Evolutionary conservation across 176 grass and related monocot genomes (phyloP), one percentile per base, ranked within the genome.

Genomic region (Miscanthus lutarioriparius): DNA sequence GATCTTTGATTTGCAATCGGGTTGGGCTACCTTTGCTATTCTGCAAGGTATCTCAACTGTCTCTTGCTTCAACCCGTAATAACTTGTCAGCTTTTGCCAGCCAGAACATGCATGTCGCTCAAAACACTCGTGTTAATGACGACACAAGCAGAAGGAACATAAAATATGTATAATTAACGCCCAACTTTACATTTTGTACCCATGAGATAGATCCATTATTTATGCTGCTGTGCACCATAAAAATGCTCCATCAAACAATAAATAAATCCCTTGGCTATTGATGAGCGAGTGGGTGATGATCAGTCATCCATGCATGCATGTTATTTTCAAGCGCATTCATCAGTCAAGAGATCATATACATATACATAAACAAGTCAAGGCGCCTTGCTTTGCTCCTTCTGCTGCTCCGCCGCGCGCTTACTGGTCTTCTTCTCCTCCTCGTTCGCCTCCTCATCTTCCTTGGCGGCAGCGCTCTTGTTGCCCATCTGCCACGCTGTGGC

Each of bases 401-500:
- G 14, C 25, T 32, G 14, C n/a, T 45, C 39, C 40, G 12, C 39
- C 40, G 70, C 70, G 70, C 6, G 23, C 72, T 54, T 35, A 2
- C 6, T 30, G 32, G 19, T 16, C 13, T 66, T 27, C 28, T 73
- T 78, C 56, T 23, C 20, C 9, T n/a, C 54, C 1, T 37, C 63
- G 5, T 27, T 47, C 0, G 40, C 28, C 10, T 32, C 45, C 27
- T 77, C 33, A 0, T 49, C 28, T 0, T 53, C 20, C 32, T 39
- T 38, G 30, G 45, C 78, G 30, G 22, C 7, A 2, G 78, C 35
- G 23, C 72, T 80, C 89, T 45, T 88, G 81, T 39, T 67, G 19
- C 30, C 80, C 16, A 86, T 69, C 81, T 92, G 86, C 25, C 90
- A 0, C 0, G 67, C 51, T 17, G 80, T 88, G 23, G 72, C 83